Evolutionary conservation across 192 early-diverging fungal genomes (phyloP), one percentile per base, ranked within the genome.

Genomic region (Phlyctochytrium planicorne): DNA sequence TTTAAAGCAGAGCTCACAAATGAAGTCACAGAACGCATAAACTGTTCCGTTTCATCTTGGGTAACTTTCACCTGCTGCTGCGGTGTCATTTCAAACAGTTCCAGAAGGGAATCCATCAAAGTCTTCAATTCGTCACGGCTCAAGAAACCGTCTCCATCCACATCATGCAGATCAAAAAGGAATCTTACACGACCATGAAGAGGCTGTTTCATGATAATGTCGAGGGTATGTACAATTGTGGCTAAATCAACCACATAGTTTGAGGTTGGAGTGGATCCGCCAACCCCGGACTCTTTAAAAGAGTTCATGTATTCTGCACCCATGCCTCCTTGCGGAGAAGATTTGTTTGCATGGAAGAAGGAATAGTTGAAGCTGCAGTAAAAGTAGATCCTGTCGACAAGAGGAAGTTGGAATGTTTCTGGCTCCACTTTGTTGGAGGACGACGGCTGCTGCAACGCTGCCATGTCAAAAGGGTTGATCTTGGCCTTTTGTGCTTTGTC

Each of bases 141-240:
- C 69, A 86, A 57, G 59, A 80, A 84, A 4, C 79, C 78, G 60
- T 86, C 84, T 3, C 82, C 84, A 61, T 85, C 82, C 24, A 84
- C 30, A 71, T 85, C 82, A 67, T 86, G 80, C 0, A 86, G 60
- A 56, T 86, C 84, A 77, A 86, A 86, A 34, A 86, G 34, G 62
- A 84, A 86, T 40, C 83, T 59, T 50, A 86, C 60, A 24, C 83
- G 68, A 2, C 76, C 72, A 40, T 86, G 79, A 16, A 86, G 60
- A 2, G 84, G 73, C 61, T 86, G 80, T 33, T 81, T 80, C 76
- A 85, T 81, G 55, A 85, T 75, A 33, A 82, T 81, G 62, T 86
- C 84, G 17, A 86, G 70, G 3, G 76, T 71, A 37, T 85, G 76
- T 16, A 83, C 81, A 57, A 85, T 79, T 0, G 82, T 78, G 32